These are phyloP conservation scores for Begonia loranthoides DNA, from an alignment of 306 rosid species.

Conservation along the genomic window DNA sequence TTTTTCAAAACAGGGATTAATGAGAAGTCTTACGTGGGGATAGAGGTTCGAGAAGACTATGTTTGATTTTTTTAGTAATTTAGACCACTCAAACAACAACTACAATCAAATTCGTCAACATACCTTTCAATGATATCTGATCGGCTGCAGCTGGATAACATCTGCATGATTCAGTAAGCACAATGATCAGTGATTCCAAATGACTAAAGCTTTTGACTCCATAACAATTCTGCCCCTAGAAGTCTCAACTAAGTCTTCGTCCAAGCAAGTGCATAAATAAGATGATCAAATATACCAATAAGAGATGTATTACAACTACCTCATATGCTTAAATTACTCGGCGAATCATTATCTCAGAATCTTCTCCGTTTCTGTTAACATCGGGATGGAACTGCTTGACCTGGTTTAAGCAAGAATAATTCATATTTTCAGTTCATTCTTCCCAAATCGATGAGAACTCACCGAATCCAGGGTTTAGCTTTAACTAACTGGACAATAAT, in stretches of 20 bases:
- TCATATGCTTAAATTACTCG: conserved; percentile 77
- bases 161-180: conserved; percentile 27
- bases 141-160: conserved; percentile 54
- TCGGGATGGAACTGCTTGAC: conserved; percentile 95
- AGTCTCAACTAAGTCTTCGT: neutral
- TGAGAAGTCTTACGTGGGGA: no score
- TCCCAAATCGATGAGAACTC: no score
- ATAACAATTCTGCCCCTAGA: neutral
- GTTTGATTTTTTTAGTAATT: no score
- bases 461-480: no score
- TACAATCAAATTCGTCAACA: neutral
- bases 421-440: no score
- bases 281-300: no score
- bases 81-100: neutral
- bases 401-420: conserved; percentile 12
- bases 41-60: no score
- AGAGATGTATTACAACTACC: conserved; percentile 16
- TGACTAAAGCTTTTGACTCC: conserved; percentile 2
- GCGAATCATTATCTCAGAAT: conserved; percentile 67
- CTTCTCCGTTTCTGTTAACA: conserved; percentile 26
- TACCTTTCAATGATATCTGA: conserved; percentile 63
- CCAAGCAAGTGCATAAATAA: neutral
- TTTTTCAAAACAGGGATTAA: no score
- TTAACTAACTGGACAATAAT: no score
- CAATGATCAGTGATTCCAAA: neutral